phyloP scores from a whole-genome alignment of 768 basidiomycete genomes.

The Galerina sulciceps region DNA sequence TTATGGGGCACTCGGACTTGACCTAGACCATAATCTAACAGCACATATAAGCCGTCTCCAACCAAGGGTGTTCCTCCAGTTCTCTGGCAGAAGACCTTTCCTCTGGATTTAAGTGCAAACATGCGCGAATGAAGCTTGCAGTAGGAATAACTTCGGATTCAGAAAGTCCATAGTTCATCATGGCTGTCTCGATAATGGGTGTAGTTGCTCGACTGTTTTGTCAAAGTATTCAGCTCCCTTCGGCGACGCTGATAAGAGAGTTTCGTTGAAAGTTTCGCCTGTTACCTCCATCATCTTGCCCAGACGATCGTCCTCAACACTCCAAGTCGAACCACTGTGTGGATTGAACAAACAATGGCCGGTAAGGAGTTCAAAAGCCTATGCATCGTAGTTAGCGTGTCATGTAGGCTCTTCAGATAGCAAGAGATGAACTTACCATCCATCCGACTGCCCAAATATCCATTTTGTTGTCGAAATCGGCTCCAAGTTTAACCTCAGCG shows the following conservation, averaged over 20 bases:
- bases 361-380: constrained; percentile 27
- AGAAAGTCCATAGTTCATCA: constrained; percentile 3
- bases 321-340: constrained; percentile 15
- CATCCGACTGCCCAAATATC: constrained; percentile 6
- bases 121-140: constrained; percentile 10
- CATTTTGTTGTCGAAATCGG: background rate
- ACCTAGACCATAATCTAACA: background rate
- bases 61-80: constrained; percentile 1
- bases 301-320: constrained; percentile 29
- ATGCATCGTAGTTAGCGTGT: background rate
- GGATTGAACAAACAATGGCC: constrained; percentile 28
- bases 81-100: constrained; percentile 2
- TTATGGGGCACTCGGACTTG: too few relatives aligned
- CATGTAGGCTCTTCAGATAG: background rate
- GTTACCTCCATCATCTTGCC: constrained; percentile 33
- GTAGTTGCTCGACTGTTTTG: constrained; percentile 1
- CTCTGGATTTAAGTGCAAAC: constrained; percentile 2
- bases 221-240: constrained; percentile 12
- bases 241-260: constrained; percentile 15
- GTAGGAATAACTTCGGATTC: constrained; percentile 6
- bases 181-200: constrained; percentile 6
- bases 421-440: background rate
- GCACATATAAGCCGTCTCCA: constrained; percentile 3
- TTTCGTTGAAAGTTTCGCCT: constrained; percentile 20
- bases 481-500: background rate